Base-by-base conservation (phyloP, 108 stramenopile genomes). In the Nitzschia inconspicua region DNA sequence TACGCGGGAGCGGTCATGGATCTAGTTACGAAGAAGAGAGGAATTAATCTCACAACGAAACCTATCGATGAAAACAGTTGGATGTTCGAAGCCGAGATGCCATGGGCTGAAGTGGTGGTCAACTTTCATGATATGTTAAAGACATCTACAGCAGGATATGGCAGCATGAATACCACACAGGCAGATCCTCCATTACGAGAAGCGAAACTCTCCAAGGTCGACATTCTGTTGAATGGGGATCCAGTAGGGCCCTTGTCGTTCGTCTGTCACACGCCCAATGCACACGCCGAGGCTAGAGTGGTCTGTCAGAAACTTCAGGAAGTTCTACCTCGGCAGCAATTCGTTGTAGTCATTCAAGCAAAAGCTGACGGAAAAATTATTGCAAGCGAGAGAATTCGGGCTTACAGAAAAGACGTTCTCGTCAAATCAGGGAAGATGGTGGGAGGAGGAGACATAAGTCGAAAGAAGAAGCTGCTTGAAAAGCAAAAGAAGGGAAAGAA, bases 401-500 rank as follows among this genome's bases (percentile, higher is more conserved):
- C 98, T 4, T 96, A 92, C 61, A 74, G 97, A 40, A 99, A 99
- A 64, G 97, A 99, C 63, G 99, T 99, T 0, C 66, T 98, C 37
- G 88, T 88, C 4, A 98, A 86, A 36, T 88, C 80, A 16, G 90
- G 88, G 3, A 99, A 99, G 57, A 83, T 84, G 1, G 97, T 99
- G 1, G 97, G 97, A 44, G 99, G 99, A 11, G 97, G 97, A 0
- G 99, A 99, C 69, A 75, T 96, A 28, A 76, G 93, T 19, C 68
- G 99, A 37, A 99, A 99, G 72, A 96, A 95, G 76, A 99, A 99
- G 70, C 83, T 99, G 7, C 66, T 98, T 14, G 95, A 99, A 72
- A 98, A 98, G 68, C 99, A 99, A 72, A 98, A 98, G 63, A 70
- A 79, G 43, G 99, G 99, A 34, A 99, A 99, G 86, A 96, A 97